Evolutionary conservation across 306 rosid genomes (phyloP), one percentile per base, ranked within the genome.

Genomic region (Malus orientalis): DNA sequence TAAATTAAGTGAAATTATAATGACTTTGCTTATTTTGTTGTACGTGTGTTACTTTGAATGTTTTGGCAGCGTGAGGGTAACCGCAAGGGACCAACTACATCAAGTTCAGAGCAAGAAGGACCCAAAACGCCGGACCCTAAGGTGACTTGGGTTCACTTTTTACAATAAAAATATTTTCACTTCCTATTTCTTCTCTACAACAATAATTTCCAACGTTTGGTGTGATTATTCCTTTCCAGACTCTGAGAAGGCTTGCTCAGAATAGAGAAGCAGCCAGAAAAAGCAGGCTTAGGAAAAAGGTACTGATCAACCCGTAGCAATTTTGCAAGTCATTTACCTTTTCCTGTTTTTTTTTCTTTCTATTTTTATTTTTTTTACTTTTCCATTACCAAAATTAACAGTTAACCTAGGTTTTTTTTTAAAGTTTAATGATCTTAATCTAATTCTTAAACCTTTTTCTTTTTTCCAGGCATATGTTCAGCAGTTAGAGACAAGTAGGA

Each of bases 241-340:
- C 90, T 18, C 80, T 96, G 19, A 92, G 99, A 86, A 88, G 99
- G 83, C 96, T 96, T 71, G 99, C 99, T 71, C 99, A 96, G 87
- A 96, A 96, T 88, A 91, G 99, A 79, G 99, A 96, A 79, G 99
- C 99, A 65, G 99, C 99, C 20, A 91, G 97, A 84, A 96, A 96
- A 84, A 92, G 99, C 93, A 92, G 99, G 88, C 96, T 96, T 11
- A 89, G 99, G 72, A 96, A 96, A 83, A 96, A 96, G 96, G 99
- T 87, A n/a, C 18, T 38, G 27, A 25, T 25, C 32, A 44, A 2
- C 15, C 60, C 22, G 4, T 10, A 7, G 14, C 11, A 60, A 27
- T 5, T 74, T 74, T 9, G 27, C 74, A 9, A 45, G 5, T 23
- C 40, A 4, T 3, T 62, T 15, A 4, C 13, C 11, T 40, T 67